Conservation (phyloP, 768 basidiomycete genomes). For the Russula sp. region DNA sequence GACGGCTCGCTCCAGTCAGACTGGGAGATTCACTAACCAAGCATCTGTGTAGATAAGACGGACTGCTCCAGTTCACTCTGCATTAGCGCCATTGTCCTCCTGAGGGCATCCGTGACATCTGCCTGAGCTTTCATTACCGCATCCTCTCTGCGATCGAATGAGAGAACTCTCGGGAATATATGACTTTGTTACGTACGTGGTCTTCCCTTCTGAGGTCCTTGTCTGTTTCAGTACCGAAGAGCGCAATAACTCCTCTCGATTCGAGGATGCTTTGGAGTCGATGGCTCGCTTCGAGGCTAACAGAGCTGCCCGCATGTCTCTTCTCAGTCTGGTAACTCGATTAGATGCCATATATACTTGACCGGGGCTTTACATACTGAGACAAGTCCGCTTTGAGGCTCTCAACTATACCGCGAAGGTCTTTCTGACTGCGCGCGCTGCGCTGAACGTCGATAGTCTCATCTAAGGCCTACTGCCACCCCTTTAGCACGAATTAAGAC, state of each 20-base stretch:
- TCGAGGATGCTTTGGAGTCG: slow-evolving; percentile 51
- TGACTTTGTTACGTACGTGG: slow-evolving; percentile 41
- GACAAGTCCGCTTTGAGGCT: slow-evolving; percentile 43
- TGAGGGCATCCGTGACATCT: slow-evolving; percentile 82
- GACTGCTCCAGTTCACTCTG: slow-evolving; percentile 89
- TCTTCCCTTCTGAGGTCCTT: slow-evolving; percentile 48
- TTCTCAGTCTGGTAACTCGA: slow-evolving; percentile 42
- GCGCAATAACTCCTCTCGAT: slow-evolving; percentile 63
- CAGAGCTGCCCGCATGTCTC: slow-evolving; percentile 60
- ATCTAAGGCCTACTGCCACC: slow-evolving; percentile 50
- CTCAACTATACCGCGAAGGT: slow-evolving; percentile 45
- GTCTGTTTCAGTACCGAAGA: slow-evolving; percentile 48
- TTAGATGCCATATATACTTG: not conserved
- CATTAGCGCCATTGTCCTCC: slow-evolving; percentile 81
- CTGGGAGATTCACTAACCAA: slow-evolving; percentile 45
- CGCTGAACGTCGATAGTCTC: slow-evolving; percentile 68
- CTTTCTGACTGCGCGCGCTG: slow-evolving; percentile 45
- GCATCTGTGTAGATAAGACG: slow-evolving; percentile 77
- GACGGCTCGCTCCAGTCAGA: not conserved
- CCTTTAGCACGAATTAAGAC: slow-evolving; percentile 40
- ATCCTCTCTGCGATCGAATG: slow-evolving; percentile 53
- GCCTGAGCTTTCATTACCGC: slow-evolving; percentile 83
- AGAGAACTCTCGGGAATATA: slow-evolving; percentile 1
- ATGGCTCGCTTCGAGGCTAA: slow-evolving; percentile 70
- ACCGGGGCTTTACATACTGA: slow-evolving; percentile 41